Evolutionary conservation across 2,329 filamentous ascomycete species (phyloP).

Genomic region (Knufia petricola): DNA sequence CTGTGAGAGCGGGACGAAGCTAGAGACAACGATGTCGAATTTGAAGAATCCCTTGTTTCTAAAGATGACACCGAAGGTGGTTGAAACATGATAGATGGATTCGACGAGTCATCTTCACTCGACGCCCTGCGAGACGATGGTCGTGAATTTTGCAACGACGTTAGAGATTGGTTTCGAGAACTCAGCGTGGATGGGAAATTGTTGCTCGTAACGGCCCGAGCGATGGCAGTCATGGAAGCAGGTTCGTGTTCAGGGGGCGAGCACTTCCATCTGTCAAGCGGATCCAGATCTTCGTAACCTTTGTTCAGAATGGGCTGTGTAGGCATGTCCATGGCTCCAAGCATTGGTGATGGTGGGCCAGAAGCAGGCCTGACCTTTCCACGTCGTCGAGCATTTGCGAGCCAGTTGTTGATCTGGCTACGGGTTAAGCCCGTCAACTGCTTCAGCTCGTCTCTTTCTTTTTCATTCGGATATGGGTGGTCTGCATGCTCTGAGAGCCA

Average conservation of each 20-base stretch:
- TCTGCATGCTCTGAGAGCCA: constrained; percentile 73
- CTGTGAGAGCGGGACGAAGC: constrained; percentile 49
- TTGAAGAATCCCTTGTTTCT: constrained; percentile 46
- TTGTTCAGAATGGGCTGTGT: constrained; percentile 31
- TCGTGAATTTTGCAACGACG: constrained; percentile 26
- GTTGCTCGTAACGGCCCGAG: constrained; percentile 45
- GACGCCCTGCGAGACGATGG: constrained; percentile 29
- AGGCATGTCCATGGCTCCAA: constrained; percentile 67
- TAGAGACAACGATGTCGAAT: constrained; percentile 42
- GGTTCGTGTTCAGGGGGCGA: constrained; percentile 62
- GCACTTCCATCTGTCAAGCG: constrained; percentile 59
- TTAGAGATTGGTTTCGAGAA: constrained; percentile 15
- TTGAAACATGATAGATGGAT: constrained; percentile 42
- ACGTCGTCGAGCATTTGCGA: constrained; percentile 76
- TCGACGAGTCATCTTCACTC: constrained; percentile 40
- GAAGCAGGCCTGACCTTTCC: constrained; percentile 58
- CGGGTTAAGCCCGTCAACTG: constrained; percentile 69
- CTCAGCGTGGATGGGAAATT: constrained; percentile 23
- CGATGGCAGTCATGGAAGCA: constrained; percentile 54
- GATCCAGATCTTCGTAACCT: constrained; percentile 39
- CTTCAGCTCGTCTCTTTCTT: constrained; percentile 73
- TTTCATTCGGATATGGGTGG: constrained; percentile 80
- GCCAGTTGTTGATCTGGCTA: constrained; percentile 82
- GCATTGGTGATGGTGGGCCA: constrained; percentile 59
- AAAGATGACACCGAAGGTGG: constrained; percentile 46